Evolutionary conservation across 2,329 filamentous ascomycete genomes (phyloP).

Genomic region (Arachnomyces sp.): DNA sequence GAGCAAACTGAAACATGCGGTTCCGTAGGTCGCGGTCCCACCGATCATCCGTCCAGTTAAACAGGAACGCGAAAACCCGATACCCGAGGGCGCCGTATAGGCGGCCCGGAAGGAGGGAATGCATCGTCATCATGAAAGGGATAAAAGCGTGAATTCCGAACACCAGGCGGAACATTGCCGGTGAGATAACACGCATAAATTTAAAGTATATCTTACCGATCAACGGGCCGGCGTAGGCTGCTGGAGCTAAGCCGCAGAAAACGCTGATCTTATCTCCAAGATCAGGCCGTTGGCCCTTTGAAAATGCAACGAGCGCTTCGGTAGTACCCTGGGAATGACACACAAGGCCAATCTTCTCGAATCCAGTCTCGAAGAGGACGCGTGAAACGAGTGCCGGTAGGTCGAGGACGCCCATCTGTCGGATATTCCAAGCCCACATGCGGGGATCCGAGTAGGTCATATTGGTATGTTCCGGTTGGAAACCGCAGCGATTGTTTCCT

Average conservation of each 20-base stretch:
- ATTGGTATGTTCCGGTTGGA: constrained; percentile 65
- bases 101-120: constrained; percentile 54
- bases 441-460: constrained; percentile 69
- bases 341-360: constrained; percentile 72
- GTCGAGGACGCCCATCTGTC: constrained; percentile 87
- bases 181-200: constrained; percentile 76
- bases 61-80: constrained; percentile 80
- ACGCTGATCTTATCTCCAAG: constrained; percentile 75
- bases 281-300: constrained; percentile 82
- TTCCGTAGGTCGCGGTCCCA: constrained; percentile 76
- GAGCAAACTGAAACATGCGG: constrained; percentile 86
- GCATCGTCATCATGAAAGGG: constrained; percentile 85
- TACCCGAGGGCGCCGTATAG: constrained; percentile 81
- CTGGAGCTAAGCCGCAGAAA: constrained; percentile 85
- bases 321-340: constrained; percentile 90
- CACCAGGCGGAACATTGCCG: constrained; percentile 65
- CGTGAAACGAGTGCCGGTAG: constrained; percentile 72
- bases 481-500: constrained; percentile 86
- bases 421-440: constrained; percentile 97
- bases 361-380: constrained; percentile 74
- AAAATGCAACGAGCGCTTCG: constrained; percentile 76
- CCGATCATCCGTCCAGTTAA: constrained; percentile 74
- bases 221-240: constrained; percentile 79
- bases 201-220: constrained; percentile 86
- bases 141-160: constrained; percentile 95